phyloP scores from a whole-genome alignment of 306 rosid genomes.

The Biancaea sappan region DNA sequence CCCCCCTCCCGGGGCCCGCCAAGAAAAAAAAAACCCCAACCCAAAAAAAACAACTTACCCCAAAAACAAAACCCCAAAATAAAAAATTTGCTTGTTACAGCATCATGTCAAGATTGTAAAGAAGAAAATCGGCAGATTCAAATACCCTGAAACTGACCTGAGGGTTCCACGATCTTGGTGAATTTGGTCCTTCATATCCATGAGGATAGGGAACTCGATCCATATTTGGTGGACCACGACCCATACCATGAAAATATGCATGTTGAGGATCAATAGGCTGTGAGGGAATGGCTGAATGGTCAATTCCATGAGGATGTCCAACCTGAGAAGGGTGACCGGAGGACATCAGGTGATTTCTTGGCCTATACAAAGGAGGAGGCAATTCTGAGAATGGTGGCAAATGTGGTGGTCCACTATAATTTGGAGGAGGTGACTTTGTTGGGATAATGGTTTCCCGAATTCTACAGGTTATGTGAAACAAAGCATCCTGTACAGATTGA shows the following conservation, averaged over 20 bases:
- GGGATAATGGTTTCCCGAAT: slow-evolving; percentile 83
- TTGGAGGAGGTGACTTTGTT: slow-evolving; percentile 58
- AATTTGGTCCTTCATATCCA: slow-evolving; percentile 68
- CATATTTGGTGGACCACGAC: slow-evolving; percentile 61
- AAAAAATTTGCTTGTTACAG: background rate
- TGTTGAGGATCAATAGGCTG: slow-evolving; percentile 62
- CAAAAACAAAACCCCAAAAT: background rate
- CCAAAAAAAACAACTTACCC: background rate
- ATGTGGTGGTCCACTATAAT: slow-evolving; percentile 57
- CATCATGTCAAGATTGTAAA: slow-evolving; percentile 1
- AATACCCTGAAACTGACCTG: slow-evolving; percentile 48
- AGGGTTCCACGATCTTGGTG: slow-evolving; percentile 79
- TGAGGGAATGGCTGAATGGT: slow-evolving; percentile 56
- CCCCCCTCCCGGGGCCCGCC: too few relatives aligned
- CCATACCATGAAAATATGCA: slow-evolving; percentile 54
- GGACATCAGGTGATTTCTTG: slow-evolving; percentile 64
- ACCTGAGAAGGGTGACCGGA: slow-evolving; percentile 66
- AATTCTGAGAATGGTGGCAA: slow-evolving; percentile 64
- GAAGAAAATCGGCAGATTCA: slow-evolving; percentile 7
- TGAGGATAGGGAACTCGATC: slow-evolving; percentile 69
- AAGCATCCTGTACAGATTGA: slow-evolving; percentile 85
- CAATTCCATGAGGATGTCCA: slow-evolving; percentile 68
- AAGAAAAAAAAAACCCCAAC: too few relatives aligned
- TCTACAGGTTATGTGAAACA: slow-evolving; percentile 81
- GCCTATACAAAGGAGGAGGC: slow-evolving; percentile 72